Evolutionary conservation across 768 basidiomycete species (phyloP).

Genomic region (Lepiota venenata): DNA sequence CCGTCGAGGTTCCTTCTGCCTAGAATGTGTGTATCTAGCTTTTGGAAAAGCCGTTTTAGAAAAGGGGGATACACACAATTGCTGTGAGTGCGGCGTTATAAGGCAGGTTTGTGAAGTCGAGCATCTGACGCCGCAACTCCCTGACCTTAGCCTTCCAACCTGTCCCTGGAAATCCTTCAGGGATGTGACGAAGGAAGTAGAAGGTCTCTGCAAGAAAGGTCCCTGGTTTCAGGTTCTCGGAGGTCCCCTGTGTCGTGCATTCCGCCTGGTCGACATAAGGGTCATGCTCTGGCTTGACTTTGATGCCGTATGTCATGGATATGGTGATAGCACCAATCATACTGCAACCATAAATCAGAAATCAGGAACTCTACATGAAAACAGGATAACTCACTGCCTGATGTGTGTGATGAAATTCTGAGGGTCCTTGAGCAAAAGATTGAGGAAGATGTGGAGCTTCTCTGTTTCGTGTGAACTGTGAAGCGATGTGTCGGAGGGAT

Average conservation of each 20-base stretch:
- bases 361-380: too few species aligned
- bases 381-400: conserved; percentile 20
- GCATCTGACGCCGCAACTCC: background rate
- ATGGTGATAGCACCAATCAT: conserved; percentile 9
- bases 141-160: conserved; percentile 34
- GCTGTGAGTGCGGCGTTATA: too few species aligned
- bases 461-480: conserved; percentile 19
- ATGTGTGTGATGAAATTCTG: conserved; percentile 22
- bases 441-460: conserved; percentile 21
- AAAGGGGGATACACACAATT: too few species aligned
- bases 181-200: conserved; percentile 34
- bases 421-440: conserved; percentile 19
- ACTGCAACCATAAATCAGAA: too few species aligned
- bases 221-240: background rate
- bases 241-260: background rate
- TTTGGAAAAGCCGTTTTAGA: background rate
- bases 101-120: background rate
- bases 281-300: conserved; percentile 4
- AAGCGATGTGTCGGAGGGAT: conserved; percentile 15
- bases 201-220: conserved; percentile 17
- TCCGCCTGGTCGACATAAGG: conserved; percentile 5
- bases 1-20: too few species aligned
- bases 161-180: conserved; percentile 47
- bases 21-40: too few species aligned
- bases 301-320: conserved; percentile 11